Base-by-base conservation (phyloP, 2,329 filamentous ascomycete genomes). In the Diaporthe ilicicola region DNA sequence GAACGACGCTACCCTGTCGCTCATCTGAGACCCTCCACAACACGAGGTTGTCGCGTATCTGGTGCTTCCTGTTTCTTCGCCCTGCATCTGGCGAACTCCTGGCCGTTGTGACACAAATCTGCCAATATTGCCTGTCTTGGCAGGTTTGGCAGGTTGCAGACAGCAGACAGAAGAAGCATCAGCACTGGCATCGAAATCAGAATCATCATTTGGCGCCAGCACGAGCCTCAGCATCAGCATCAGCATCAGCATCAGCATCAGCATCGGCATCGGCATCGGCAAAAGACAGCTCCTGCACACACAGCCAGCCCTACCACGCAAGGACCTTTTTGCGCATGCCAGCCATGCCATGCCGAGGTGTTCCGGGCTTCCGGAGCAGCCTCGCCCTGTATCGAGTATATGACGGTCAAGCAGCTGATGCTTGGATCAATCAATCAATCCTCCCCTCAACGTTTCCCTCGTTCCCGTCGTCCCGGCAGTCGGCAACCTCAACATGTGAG, bases 21-120 rank as follows among this genome's bases (percentile, higher is more conserved):
- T 32, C 39, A 37, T 37, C 37, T 19, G 39, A 67, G 51, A 50
- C 56, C 56, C 32, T 54, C 24, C 67, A 70, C 5, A 56, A 46
- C 68, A 70, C 68, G 68, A 66, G 59, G 27, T 48, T 27, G 59
- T 56, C 51, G 61, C 61, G 61, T 70, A 64, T 66, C 13, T 37
- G 59, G 7, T 42, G 59, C 19, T 48, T 32, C 42, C 48, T 48
- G 42, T 62, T 48, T 34, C 19, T 34, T 53, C 42, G 37, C 66
- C 61, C 62, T 70, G 53, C 61, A 70, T 27, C 56, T 55, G 39
- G 19, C 56, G 37, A 39, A 19, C 55, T 32, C 32, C 39, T 56
- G 51, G 19, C 48, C 19, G 19, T n/a, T 27, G 29, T 39, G 7
- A 42, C 50, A 67, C 64, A 42, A 9, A 34, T 19, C 62, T 66